Evolutionary conservation across 768 basidiomycete species (phyloP).

Genomic region (Trametes elegans): DNA sequence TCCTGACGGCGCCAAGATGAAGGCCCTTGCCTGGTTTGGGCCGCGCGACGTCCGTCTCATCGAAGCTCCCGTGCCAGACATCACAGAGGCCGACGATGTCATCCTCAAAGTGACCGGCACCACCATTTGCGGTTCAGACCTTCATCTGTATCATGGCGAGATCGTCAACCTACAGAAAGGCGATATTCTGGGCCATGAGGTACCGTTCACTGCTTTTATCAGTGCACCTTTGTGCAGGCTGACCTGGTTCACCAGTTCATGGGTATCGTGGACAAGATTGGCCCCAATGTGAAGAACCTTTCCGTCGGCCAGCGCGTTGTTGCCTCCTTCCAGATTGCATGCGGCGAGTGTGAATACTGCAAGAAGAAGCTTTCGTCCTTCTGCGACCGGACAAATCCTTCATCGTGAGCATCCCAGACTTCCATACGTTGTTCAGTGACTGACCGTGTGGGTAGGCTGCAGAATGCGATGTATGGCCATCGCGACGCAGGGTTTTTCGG

Average conservation of each 20-base stretch:
- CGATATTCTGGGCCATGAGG: conserved; percentile 76
- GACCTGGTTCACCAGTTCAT: conserved; percentile 44
- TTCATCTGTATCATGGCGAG: conserved; percentile 67
- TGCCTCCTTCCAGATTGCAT: conserved; percentile 76
- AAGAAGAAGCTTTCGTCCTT: conserved; percentile 69
- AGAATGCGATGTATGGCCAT: conserved; percentile 61
- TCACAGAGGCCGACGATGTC: conserved; percentile 74
- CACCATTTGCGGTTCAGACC: conserved; percentile 53
- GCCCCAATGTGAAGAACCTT: conserved; percentile 60
- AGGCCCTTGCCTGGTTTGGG: conserved; percentile 69
- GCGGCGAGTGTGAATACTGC: conserved; percentile 72
- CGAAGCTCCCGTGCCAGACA: conserved; percentile 51
- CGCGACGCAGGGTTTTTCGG: conserved; percentile 72
- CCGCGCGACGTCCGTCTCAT: conserved; percentile 45
- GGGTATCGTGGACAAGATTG: conserved; percentile 66
- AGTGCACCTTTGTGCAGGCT: neutral
- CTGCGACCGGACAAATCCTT: conserved; percentile 72
- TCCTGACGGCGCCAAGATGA: conserved; percentile 58
- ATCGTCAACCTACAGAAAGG: conserved; percentile 68
- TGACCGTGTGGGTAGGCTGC: conserved; percentile 35
- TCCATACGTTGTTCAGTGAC: neutral
- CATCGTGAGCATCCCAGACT: conserved; percentile 41
- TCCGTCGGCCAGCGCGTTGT: conserved; percentile 70
- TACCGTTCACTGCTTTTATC: conserved; percentile 13
- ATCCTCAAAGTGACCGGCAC: conserved; percentile 74